Base-by-base conservation (phyloP, 2,329 filamentous ascomycete species). In the Aspergillus sp. region DNA sequence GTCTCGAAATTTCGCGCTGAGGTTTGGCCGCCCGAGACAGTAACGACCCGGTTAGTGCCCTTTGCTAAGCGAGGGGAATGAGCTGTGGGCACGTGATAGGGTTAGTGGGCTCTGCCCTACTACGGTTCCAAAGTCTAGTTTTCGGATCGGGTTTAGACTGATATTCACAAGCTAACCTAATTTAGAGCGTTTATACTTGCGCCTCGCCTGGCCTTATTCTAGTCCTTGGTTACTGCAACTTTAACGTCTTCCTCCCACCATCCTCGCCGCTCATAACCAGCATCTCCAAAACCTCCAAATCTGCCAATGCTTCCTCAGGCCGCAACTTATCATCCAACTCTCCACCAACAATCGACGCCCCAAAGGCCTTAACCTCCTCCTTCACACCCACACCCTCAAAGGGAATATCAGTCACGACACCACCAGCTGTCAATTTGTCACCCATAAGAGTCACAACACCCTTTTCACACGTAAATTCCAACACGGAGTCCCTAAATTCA, bases 331-430 rank as follows among this genome's bases (percentile, higher is more conserved):
- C 71, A 53, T 70, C 66, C 57, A 83, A 74, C 42, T 68, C 73
- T 2, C 78, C 80, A 24, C 68, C 68, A 3, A 68, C 66, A 52
- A 85, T 68, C n/a, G 76, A 75, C 64, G 78, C 71, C 3, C 76
- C 82, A 77, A 83, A 85, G 2, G 78, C 80, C 50, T 73, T 75
- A 9, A 85, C 74, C 64, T 86, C 83, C 40, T 78, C 74, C 50
- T 74, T 77, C 3, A 85, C 80, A 0, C 81, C 81, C n/a, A 71
- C 77, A 2, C 75, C 76, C 56, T 83, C 79, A 54, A 81, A 77
- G 22, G 72, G 64, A 53, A 82, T 77, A 33, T 79, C 74, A 53
- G 76, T 72, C 5, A 61, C 67, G 56, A 77, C 71, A 15, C 56
- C 74, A 51, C 73, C 74, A 15, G 73, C 66, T 2, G 66, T 73